phyloP scores from a whole-genome alignment of 2,329 filamentous ascomycete genomes.

The Aspergillus luchuensis region DNA sequence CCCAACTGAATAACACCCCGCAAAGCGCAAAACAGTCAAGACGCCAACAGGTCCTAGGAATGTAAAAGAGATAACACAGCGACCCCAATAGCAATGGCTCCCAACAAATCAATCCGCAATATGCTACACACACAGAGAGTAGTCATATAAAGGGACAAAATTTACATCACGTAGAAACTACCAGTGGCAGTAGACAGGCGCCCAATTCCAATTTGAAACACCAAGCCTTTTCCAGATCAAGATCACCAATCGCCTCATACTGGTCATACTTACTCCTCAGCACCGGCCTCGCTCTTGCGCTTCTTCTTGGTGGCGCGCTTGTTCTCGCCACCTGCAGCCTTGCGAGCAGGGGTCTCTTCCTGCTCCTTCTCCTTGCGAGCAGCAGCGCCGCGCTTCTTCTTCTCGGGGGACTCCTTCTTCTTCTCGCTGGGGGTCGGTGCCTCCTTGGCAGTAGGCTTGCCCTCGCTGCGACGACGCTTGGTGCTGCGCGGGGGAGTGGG shows the following conservation, averaged over 20 bases:
- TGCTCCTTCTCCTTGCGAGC: slow-evolving; percentile 34
- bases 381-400: slow-evolving; percentile 35
- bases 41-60: slow-evolving; percentile 5
- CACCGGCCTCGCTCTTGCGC: slow-evolving; percentile 48
- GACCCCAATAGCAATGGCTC: background rate
- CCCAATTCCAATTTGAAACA: background rate
- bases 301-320: slow-evolving; percentile 48
- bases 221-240: background rate
- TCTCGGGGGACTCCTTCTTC: slow-evolving; percentile 35
- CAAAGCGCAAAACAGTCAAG: slow-evolving; percentile 3
- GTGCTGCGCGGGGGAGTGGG: slow-evolving; percentile 46
- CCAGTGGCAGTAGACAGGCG: background rate
- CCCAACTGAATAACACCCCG: background rate
- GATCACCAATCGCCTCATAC: no score
- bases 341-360: slow-evolving; percentile 29
- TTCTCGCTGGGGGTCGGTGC: slow-evolving; percentile 23
- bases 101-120: background rate
- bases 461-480: slow-evolving; percentile 49
- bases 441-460: slow-evolving; percentile 36
- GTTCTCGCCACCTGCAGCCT: slow-evolving; percentile 32
- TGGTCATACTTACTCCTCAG: slow-evolving; percentile 23
- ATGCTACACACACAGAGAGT: slow-evolving; percentile 7
- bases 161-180: slow-evolving; percentile 2
- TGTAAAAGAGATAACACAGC: background rate
- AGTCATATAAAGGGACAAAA: slow-evolving; percentile 4